A percentile compares a stretch with the other conserved stretches of the same genome.
Evolutionary conservation across 2,329 filamentous ascomycete genomes (phyloP).

Genomic region (Fusarium goolgardi): DNA sequence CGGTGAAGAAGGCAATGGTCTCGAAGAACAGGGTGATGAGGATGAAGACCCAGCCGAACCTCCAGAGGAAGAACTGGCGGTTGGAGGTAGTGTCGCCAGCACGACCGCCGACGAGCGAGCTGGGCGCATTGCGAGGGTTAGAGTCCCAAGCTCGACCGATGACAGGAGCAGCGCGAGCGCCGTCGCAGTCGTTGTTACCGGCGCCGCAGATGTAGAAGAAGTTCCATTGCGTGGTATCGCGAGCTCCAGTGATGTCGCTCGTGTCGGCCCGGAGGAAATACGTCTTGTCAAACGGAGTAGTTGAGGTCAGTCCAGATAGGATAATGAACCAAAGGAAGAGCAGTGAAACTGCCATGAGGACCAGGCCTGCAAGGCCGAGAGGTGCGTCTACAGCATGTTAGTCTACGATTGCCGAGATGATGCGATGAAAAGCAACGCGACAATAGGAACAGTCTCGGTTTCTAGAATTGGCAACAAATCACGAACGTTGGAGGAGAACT

Average conservation of each 20-base stretch:
- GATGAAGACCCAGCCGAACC: slow-evolving; percentile 94
- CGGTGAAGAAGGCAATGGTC: slow-evolving; percentile 72
- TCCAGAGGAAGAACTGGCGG: slow-evolving; percentile 83
- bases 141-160: slow-evolving; percentile 77
- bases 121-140: slow-evolving; percentile 58
- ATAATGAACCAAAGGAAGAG: slow-evolving; percentile 70
- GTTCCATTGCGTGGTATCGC: slow-evolving; percentile 82
- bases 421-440: background rate
- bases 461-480: background rate
- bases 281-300: slow-evolving; percentile 74
- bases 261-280: slow-evolving; percentile 91
- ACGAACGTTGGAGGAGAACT: background rate
- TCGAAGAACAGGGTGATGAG: slow-evolving; percentile 86
- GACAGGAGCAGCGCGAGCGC: slow-evolving; percentile 70
- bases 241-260: slow-evolving; percentile 74
- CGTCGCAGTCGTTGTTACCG: slow-evolving; percentile 72
- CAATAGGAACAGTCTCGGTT: background rate
- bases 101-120: slow-evolving; percentile 61
- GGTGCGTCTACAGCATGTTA: slow-evolving; percentile 51
- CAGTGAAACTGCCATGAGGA: slow-evolving; percentile 64
- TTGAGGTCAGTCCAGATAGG: slow-evolving; percentile 63
- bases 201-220: slow-evolving; percentile 85
- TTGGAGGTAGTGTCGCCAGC: slow-evolving; percentile 65
- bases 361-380: slow-evolving; percentile 57
- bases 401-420: background rate